Evolutionary conservation across 257 asterid genomes (phyloP), one percentile per base, ranked within the genome.

Genomic region (Lycium barbarum): DNA sequence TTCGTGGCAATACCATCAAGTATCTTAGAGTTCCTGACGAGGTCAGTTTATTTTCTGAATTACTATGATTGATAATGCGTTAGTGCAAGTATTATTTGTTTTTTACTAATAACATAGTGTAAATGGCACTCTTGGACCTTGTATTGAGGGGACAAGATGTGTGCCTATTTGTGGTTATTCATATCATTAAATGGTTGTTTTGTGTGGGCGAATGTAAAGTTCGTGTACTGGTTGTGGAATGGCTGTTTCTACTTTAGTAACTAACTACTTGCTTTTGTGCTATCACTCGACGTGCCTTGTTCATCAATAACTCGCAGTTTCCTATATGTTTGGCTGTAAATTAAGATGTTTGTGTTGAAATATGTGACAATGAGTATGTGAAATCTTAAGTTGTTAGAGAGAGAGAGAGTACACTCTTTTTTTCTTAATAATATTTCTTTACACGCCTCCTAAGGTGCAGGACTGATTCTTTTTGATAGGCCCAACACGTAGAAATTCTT

Each of bases 1-100:
- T 90, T n/a, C 90, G 92, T 18, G 92, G 92, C 35, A 90, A 90
- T 61, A 90, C 92, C n/a, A 90, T 90, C 9, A 90, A 90, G 87
- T 90, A 94, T 89, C 97, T 96, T 36, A 91, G 99, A 89, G 99
- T 96, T 86, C 99, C 98, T 9, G 99, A 96, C 80, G 98, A 96
- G 99, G 99, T 96, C 88, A 57, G 85, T 80, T 79, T 45, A 35
- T 79, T 68, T 79, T 79, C 55, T 59, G 14, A 17, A 9, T 55
- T 82, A 3, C 15, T 71, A 20, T 45, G 40, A 51, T 33, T 13
- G 26, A 3, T 76, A 76, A 49, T 26, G 43, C 22, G 26, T 74
- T 49, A 5, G 5, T 74, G 65, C 26, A 26, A 22, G 63, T 53
- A 51, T 76, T 12, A 7, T 53, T 53, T 4, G 49, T 53, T 76